Conservation (phyloP, 148 eudicot species). For the Polygonum aviculare region DNA sequence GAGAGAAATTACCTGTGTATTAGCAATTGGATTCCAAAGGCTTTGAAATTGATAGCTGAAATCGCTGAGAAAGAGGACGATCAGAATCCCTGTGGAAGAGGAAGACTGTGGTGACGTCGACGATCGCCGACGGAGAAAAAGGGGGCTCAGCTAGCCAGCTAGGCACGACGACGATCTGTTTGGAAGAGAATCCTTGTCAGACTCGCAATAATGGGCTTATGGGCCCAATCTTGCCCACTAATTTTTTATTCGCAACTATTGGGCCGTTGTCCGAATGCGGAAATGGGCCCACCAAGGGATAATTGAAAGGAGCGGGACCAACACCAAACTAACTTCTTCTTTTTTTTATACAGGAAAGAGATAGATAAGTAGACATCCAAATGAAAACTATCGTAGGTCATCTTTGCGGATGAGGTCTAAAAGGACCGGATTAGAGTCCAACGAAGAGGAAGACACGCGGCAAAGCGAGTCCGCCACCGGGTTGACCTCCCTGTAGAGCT, state of each 20-base stretch:
- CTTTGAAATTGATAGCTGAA: neutral
- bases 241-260: neutral
- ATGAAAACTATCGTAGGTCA: no score
- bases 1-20: neutral
- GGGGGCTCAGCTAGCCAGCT: neutral
- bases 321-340: neutral
- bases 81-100: neutral
- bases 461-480: no score
- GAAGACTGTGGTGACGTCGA: neutral
- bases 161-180: neutral
- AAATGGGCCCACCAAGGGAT: neutral
- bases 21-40: neutral
- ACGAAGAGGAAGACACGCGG: no score
- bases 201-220: neutral
- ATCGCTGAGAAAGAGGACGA: neutral
- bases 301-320: neutral
- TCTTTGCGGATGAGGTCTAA: no score
- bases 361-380: no score
- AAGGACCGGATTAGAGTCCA: no score
- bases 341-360: no score
- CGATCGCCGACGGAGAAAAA: conserved; percentile 9
- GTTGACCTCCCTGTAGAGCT: no score
- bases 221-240: neutral
- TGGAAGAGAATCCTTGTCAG: neutral
- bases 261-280: neutral